Evolutionary conservation across 768 basidiomycete genomes (phyloP), one percentile per base, ranked within the genome.

Genomic region (Sarcodon aspratus): DNA sequence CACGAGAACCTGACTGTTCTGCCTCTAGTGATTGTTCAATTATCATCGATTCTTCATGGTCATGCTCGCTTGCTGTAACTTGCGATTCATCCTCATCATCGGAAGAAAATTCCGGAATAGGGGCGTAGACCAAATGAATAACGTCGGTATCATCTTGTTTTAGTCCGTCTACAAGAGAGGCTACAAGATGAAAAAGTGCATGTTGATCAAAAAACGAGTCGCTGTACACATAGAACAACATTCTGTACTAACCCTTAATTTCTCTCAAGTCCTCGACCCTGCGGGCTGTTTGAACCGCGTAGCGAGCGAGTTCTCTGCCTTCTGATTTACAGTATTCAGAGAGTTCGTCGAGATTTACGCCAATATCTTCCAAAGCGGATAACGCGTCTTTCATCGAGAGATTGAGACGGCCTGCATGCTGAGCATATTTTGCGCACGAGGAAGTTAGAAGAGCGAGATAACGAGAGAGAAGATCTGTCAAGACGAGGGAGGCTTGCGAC

Each of bases 381-480:
- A 80, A 56, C 6, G 79, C 78, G 63, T 92, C 89, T 48, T 70
- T 66, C 0, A 73, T 65, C 12, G 74, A 75, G 15, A 87, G 60
- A 18, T 65, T 66, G 2, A 72, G 70, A 44, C 89, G 66, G n/a
- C 85, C 87, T 1, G 85, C 74, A 57, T 86, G 84, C 50, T 83
- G 75, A 1, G 87, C 80, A 57, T 85, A 85, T 58, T 76, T 78
- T 17, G 80, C 80, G 57, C 80, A 82, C 7, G 85, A 78, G 1
- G 75, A 68, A 1, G 83, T 67, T 15, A 89, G 69, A 21, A 89
- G 69, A 9, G 74, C 55, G 49, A 90, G 68, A 62, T 90, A 91
- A 48, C 84, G 80, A 35, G 82, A 72, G 54, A 91, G 74, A 53
- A 90, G 69, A 64, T 85, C 86, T 10, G 85, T 82, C 44, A 91